A percentile compares a stretch with the other conserved stretches of the same genome.
Conservation (phyloP, 2,329 filamentous ascomycete species). For the Rhynchosporium agropyri region DNA sequence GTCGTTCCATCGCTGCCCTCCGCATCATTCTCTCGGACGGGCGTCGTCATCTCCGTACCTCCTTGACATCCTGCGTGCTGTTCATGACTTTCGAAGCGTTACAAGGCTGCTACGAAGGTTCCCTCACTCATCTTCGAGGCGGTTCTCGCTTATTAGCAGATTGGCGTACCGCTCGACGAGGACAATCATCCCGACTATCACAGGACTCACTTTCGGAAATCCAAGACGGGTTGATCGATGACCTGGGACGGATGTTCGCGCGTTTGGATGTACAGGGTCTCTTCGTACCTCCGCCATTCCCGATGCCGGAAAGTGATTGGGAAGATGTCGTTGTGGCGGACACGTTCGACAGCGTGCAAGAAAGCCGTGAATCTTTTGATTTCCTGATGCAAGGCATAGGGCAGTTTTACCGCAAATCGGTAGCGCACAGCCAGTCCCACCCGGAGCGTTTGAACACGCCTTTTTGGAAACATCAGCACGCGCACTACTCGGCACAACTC, state of each 20-base stretch:
- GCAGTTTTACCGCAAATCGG: constrained; percentile 40
- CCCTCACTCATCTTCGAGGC: constrained; percentile 40
- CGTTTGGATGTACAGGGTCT: constrained; percentile 41
- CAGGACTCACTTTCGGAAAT: constrained; percentile 42
- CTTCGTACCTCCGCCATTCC: constrained; percentile 40
- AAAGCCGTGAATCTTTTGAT: constrained; percentile 39
- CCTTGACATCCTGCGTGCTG: constrained; percentile 39
- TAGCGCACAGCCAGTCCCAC: constrained; percentile 36
- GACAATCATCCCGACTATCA: constrained; percentile 38
- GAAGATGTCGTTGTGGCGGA: constrained; percentile 38
- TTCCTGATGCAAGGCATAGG: constrained; percentile 41
- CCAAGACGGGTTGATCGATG: constrained; percentile 41
- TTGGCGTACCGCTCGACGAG: constrained; percentile 40
- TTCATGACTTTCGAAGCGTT: constrained; percentile 42
- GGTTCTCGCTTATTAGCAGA: constrained; percentile 40
- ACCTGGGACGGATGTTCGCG: constrained; percentile 41
- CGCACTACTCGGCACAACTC: constrained; percentile 39
- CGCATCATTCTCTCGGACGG: constrained; percentile 38
- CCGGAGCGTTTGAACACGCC: constrained; percentile 35
- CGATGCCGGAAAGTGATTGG: constrained; percentile 40
- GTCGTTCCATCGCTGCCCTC: constrained; percentile 38
- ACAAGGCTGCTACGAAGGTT: constrained; percentile 41
- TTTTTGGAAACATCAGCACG: constrained; percentile 38
- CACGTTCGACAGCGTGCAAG: constrained; percentile 37
- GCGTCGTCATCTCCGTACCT: constrained; percentile 40